Base-by-base conservation (phyloP, 73 alveolate genomes). In the Stentor coeruleus region DNA sequence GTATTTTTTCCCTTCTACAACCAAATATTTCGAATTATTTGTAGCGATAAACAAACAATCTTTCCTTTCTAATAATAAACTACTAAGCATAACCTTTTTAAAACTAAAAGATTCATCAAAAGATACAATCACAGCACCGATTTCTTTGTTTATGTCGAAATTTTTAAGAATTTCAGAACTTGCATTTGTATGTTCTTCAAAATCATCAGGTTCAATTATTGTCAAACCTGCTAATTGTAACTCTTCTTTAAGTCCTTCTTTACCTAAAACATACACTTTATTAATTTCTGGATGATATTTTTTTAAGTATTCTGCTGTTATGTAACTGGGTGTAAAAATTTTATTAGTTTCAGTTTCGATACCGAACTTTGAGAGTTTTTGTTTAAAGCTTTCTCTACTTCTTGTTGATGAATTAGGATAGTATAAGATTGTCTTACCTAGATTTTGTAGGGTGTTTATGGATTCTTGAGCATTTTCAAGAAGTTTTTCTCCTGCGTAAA, bases 71-170 rank as follows among this genome's bases (percentile, higher is more conserved):
- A 66, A 40, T 26, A 66, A 40, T 2, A 66, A 1, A 26, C 49
- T 31, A 33, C 79, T 66, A 1, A 66, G 33, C n/a, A 31, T 66
- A 0, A 66, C 40, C 37, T 66, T 66, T 33, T 66, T 0, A 31
- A 66, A 66, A 14, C 49, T 26, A 66, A 66, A 66, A 66, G 42
- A 20, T 33, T 66, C 79, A 66, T 66, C 79, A 66, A 66, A 66
- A 66, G 49, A 28, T 0, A 66, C 79, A 66, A 66, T 31, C n/a
- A 66, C 79, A 28, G 79, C 79, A 0, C 39, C 39, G 33, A 66
- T 31, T 11, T 66, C 79, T 33, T 2, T 20, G 15, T 66, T 40
- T 11, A 37, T 20, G 41, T 66, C 37, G 0, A 66, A 20, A 14
- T 66, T 33, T 66, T 66, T 31, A 1, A 66, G 2, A 0, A 66